Base-by-base conservation (phyloP, 2,329 filamentous ascomycete species). In the Colletotrichum abscissum region DNA sequence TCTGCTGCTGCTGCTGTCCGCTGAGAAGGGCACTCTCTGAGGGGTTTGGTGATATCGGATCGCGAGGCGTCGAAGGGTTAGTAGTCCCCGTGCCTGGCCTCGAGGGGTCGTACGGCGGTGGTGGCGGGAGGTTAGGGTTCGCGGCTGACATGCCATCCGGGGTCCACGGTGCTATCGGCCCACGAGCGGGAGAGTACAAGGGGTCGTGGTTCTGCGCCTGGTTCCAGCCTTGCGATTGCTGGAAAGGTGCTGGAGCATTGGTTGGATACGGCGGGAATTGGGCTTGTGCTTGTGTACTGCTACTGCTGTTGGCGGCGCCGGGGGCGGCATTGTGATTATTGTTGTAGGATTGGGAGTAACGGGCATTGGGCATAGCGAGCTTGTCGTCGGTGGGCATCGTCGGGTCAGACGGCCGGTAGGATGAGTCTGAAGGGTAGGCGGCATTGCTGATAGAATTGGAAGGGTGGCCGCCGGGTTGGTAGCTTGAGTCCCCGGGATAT, bases 121-220 rank as follows among this genome's bases (percentile, higher is more conserved):
- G 75, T 26, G 74, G 72, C 9, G 74, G 75, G 28, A 76, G 73
- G 55, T 75, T 75, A 19, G 75, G 75, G 55, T 76, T 68, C 52
- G 69, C 68, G 38, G 74, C 75, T 4, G 71, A 67, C 55, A 55
- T 55, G 52, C 69, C 72, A 58, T 76, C 74, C 12, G 75, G 75
- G 62, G 54, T 73, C 75, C 75, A 76, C 14, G 67, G 72, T 9
- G 55, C 56, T 49, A 74, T 46, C 8, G 62, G 52, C n/a, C 42
- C 49, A 42, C 46, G 55, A 30, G 38, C 42, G 33, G 69, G 69
- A 22, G 65, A 66, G 33, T 64, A 55, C 59, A 56, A 52, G 11
- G 71, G 68, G 26, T 67, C 60, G 58, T 74, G 68, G 35, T 63
- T 63, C 30, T 52, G 67, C 24, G 59, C 38, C 9, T 33, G 59